Conservation (phyloP, 2,329 filamentous ascomycete genomes). For the Plenodomus tracheiphilus region DNA sequence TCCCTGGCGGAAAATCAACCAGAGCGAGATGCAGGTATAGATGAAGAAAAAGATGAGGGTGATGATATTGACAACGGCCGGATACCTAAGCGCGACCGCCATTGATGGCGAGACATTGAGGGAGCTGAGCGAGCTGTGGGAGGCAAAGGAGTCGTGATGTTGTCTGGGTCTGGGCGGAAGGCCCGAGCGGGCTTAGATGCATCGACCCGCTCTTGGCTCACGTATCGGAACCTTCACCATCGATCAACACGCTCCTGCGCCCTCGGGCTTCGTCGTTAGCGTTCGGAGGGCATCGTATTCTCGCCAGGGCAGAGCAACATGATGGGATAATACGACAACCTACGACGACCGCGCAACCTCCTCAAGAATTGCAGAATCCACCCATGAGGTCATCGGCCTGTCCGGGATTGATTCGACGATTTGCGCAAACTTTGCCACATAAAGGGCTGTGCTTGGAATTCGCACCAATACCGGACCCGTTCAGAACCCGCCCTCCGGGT, state of each 20-base stretch:
- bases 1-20: conserved; percentile 35
- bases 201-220: neutral
- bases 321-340: neutral
- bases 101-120: conserved; percentile 28
- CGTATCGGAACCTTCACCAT: neutral
- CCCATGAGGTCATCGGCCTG: neutral
- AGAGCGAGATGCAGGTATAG: conserved; percentile 34
- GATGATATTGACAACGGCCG: conserved; percentile 38
- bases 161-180: neutral
- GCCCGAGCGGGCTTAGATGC: neutral
- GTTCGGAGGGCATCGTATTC: neutral
- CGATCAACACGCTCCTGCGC: neutral
- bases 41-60: conserved; percentile 39
- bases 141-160: conserved; percentile 1
- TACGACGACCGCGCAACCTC: neutral
- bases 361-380: neutral
- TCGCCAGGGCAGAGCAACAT: neutral
- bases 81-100: conserved; percentile 22
- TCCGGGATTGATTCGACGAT: neutral
- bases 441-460: neutral
- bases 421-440: neutral
- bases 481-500: neutral
- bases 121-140: conserved; percentile 1
- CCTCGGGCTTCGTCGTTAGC: neutral
- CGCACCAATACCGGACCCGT: neutral